Conservation (phyloP, 1,139 yeast genomes). For the Hansenula sp. region DNA sequence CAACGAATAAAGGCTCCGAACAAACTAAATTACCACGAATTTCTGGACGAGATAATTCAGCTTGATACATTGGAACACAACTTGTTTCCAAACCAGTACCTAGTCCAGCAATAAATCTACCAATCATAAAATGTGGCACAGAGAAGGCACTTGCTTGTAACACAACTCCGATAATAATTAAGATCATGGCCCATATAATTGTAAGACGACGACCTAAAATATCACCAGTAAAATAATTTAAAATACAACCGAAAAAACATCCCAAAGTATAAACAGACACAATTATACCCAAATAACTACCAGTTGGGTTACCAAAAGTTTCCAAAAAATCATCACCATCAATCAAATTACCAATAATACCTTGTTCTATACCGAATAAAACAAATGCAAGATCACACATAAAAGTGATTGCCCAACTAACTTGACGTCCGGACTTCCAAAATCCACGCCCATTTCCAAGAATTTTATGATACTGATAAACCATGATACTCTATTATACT, state of each 20-base stretch:
- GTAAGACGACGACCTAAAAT: constrained; percentile 60
- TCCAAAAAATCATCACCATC: constrained; percentile 40
- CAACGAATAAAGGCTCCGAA: constrained; percentile 68
- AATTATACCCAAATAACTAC: constrained; percentile 47
- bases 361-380: constrained; percentile 75
- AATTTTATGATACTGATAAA: too few species aligned
- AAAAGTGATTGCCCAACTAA: constrained; percentile 43
- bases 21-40: constrained; percentile 68
- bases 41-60: constrained; percentile 68
- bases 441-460: background rate
- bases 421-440: constrained; percentile 30
- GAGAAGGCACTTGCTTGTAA: constrained; percentile 54
- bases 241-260: constrained; percentile 66
- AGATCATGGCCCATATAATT: constrained; percentile 51
- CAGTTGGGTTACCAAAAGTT: background rate
- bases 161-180: constrained; percentile 62
- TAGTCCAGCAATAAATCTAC: constrained; percentile 70
- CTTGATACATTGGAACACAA: constrained; percentile 76
- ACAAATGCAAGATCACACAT: constrained; percentile 64
- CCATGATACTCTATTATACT: too few species aligned
- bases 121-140: constrained; percentile 65
- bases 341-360: constrained; percentile 69
- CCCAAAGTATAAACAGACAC: constrained; percentile 73
- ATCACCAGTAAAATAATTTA: constrained; percentile 62
- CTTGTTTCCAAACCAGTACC: constrained; percentile 79